Evolutionary conservation across 2,329 filamentous ascomycete genomes (phyloP).

Genomic region (Fusarium metavorans): DNA sequence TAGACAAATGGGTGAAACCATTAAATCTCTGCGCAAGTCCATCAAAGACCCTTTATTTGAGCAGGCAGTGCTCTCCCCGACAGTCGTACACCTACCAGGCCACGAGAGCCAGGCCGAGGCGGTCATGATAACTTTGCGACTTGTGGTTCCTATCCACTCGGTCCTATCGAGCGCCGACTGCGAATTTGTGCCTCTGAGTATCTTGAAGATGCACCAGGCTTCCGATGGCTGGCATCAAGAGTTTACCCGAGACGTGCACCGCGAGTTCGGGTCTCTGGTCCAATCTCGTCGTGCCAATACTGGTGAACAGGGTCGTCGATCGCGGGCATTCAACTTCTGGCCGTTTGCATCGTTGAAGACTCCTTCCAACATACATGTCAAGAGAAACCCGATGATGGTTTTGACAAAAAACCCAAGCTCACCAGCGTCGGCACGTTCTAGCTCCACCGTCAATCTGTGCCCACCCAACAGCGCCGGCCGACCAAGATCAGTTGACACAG

Average conservation of each 20-base stretch:
- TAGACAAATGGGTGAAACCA: constrained; percentile 55
- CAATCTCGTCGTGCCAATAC: constrained; percentile 34
- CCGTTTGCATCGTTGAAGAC: neutral
- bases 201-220: constrained; percentile 75
- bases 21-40: constrained; percentile 54
- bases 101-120: constrained; percentile 12
- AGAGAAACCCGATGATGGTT: neutral
- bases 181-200: constrained; percentile 69
- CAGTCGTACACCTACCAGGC: constrained; percentile 57
- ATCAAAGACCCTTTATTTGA: constrained; percentile 59
- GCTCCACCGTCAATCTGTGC: neutral
- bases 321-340: constrained; percentile 12
- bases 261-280: constrained; percentile 67
- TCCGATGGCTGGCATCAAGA: constrained; percentile 68
- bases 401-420: neutral
- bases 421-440: neutral
- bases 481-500: constrained; percentile 10
- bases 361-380: neutral
- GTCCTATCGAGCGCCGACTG: constrained; percentile 62
- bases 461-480: neutral
- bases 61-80: constrained; percentile 57
- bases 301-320: neutral
- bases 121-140: constrained; percentile 64
- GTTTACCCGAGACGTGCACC: constrained; percentile 70
- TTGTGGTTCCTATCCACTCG: constrained; percentile 71